These are phyloP conservation scores for Xylariaceae sp. DNA, from an alignment of 2,329 filamentous ascomycete genomes.

Conservation along the genomic window DNA sequence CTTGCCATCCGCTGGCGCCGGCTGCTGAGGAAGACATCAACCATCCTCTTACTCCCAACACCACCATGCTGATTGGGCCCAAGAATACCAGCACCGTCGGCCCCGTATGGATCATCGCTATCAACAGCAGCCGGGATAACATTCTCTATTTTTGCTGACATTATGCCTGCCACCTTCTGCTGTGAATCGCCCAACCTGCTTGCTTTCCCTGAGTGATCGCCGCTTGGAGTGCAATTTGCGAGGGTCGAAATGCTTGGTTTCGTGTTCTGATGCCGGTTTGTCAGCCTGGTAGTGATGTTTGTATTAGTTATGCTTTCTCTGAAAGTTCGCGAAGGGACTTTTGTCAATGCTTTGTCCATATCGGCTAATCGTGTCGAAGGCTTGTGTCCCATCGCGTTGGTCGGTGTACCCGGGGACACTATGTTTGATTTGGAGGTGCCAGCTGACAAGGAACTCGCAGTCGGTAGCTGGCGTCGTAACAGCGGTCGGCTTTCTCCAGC, in stretches of 20 bases:
- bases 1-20: constrained; percentile 42
- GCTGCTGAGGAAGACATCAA: constrained; percentile 51
- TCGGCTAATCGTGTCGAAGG: constrained; percentile 9
- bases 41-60: constrained; percentile 48
- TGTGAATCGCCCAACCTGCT: constrained; percentile 13
- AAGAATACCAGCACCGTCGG: constrained; percentile 18
- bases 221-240: constrained; percentile 19
- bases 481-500: not conserved
- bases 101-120: constrained; percentile 22
- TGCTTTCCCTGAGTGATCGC: constrained; percentile 18
- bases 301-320: constrained; percentile 13
- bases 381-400: not conserved
- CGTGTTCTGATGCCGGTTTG: constrained; percentile 14
- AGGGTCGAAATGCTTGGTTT: constrained; percentile 10
- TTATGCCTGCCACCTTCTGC: constrained; percentile 5
- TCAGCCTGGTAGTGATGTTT: constrained; percentile 19
- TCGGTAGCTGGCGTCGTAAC: not conserved
- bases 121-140: constrained; percentile 19
- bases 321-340: constrained; percentile 21
- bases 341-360: constrained; percentile 16
- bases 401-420: not conserved
- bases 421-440: not conserved
- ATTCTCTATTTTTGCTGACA: constrained; percentile 24
- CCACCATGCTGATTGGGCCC: constrained; percentile 29
- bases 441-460: not conserved